Percentiles rank a stretch among this genome's conserved stretches.
Conservation (phyloP, 192 early-diverging fungal species). For the Chytriomyces hyalinus region DNA sequence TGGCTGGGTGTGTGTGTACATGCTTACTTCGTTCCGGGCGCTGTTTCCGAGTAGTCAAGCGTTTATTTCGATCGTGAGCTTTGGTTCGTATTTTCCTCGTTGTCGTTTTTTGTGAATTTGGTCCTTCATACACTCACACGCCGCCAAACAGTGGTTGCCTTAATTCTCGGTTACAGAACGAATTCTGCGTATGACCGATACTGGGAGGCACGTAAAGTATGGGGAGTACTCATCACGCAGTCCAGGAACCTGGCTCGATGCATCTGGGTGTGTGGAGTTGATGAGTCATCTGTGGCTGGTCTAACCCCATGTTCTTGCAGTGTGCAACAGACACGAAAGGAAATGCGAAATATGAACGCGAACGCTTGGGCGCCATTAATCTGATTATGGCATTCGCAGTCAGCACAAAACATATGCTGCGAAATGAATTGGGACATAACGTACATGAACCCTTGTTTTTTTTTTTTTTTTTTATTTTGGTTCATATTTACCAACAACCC, state of each 20-base stretch:
- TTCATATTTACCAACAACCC: neutral
- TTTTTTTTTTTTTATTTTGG: neutral
- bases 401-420: conserved; percentile 82
- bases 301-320: neutral
- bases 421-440: conserved; percentile 67
- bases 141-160: conserved; percentile 39
- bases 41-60: conserved; percentile 28
- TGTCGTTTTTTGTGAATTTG: neutral
- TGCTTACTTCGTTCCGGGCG: conserved; percentile 3
- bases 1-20: conserved; percentile 17
- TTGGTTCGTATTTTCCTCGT: conserved; percentile 18
- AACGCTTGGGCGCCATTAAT: conserved; percentile 74
- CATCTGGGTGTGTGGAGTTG: conserved; percentile 66
- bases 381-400: conserved; percentile 78
- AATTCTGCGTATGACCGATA: conserved; percentile 73
- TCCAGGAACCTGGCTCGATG: conserved; percentile 79
- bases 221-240: conserved; percentile 73
- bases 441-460: neutral
- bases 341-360: conserved; percentile 14
- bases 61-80: conserved; percentile 50
- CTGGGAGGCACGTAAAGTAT: conserved; percentile 87
- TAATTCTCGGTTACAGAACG: conserved; percentile 83
- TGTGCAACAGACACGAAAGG: neutral
- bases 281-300: neutral
- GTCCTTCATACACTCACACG: neutral